Conservation (phyloP, 441 rosid genomes). For the Kokia cookei region DNA sequence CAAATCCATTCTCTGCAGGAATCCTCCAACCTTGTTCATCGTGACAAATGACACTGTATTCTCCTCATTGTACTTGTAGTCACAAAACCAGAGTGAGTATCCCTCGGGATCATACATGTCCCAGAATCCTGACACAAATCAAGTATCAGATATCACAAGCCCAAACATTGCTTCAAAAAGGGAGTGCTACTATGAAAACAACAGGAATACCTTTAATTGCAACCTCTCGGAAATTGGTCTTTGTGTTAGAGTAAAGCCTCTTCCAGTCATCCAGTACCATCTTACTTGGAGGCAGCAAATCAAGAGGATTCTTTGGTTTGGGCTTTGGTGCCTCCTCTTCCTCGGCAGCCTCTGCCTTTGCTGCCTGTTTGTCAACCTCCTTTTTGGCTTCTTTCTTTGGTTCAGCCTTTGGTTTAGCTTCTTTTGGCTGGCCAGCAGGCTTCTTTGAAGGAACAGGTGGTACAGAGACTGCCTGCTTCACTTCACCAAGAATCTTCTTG, state of each 20-base stretch:
- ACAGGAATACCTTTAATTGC: conserved; percentile 66
- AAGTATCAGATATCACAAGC: too few species aligned
- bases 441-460: conserved; percentile 55
- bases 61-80: conserved; percentile 93
- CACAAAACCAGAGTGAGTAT: conserved; percentile 92
- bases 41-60: conserved; percentile 82
- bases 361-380: conserved; percentile 49
- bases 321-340: conserved; percentile 92
- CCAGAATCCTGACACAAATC: conserved; percentile 67
- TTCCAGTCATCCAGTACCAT: conserved; percentile 97
- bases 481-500: conserved; percentile 73
- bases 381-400: conserved; percentile 55
- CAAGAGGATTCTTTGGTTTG: conserved; percentile 89
- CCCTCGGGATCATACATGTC: conserved; percentile 98
- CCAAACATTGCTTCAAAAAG: background rate
- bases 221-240: conserved; percentile 90
- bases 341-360: conserved; percentile 40
- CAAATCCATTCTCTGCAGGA: conserved; percentile 90
- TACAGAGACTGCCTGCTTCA: conserved; percentile 62
- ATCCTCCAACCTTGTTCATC: conserved; percentile 84
- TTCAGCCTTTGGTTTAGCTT: conserved; percentile 57
- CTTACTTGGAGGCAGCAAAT: conserved; percentile 84
- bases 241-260: conserved; percentile 96
- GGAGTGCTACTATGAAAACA: background rate
- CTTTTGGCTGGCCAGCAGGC: conserved; percentile 49